Evolutionary conservation across 2,329 filamentous ascomycete species (phyloP).

Genomic region (Lachnellula cervina): DNA sequence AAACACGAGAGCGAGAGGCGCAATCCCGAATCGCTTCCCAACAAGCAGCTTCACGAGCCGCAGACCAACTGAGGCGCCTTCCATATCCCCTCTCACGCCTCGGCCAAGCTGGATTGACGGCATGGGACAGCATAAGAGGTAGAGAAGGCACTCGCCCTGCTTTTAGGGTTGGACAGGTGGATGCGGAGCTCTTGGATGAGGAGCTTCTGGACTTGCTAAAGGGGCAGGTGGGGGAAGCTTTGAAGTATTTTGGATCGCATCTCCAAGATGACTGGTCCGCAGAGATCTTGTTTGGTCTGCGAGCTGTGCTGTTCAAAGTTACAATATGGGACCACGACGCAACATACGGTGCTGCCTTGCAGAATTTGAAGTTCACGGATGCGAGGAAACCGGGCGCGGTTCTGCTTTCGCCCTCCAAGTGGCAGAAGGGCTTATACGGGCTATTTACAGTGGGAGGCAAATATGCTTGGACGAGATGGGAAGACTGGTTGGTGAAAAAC

Average conservation of each 20-base stretch:
- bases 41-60: constrained; percentile 48
- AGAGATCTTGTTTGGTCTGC: constrained; percentile 74
- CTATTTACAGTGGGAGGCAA: constrained; percentile 79
- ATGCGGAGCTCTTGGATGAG: constrained; percentile 91
- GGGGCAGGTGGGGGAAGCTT: constrained; percentile 77
- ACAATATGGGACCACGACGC: constrained; percentile 96
- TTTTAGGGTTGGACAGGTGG: constrained; percentile 92
- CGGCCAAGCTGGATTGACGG: constrained; percentile 41
- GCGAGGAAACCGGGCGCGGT: constrained; percentile 62
- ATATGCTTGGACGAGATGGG: constrained; percentile 91
- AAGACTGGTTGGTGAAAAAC: constrained; percentile 73
- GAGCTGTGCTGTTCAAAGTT: constrained; percentile 84
- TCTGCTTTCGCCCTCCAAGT: constrained; percentile 65
- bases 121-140: constrained; percentile 68
- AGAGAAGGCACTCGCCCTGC: constrained; percentile 77
- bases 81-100: constrained; percentile 60
- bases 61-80: constrained; percentile 51
- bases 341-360: constrained; percentile 87
- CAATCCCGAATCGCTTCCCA: constrained; percentile 50
- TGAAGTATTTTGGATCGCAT: constrained; percentile 79
- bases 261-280: constrained; percentile 81
- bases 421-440: constrained; percentile 82
- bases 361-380: constrained; percentile 87
- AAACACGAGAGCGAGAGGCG: constrained; percentile 64
- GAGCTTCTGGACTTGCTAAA: constrained; percentile 84